Conservation (phyloP, 768 basidiomycete genomes). For the Lactifluus piperatus region DNA sequence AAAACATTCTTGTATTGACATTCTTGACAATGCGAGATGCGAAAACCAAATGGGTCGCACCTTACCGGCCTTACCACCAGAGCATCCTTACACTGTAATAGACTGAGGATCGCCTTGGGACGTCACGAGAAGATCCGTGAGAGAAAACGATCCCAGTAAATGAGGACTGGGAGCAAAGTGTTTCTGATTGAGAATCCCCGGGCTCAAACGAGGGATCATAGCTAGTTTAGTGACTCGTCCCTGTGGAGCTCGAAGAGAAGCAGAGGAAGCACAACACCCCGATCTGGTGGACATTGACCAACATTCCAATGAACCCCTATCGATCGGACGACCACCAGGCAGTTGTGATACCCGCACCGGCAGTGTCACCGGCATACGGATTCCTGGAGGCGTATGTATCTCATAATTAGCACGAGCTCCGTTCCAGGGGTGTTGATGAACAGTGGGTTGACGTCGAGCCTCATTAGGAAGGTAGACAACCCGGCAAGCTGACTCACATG, state of each 20-base stretch:
- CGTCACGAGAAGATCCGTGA: not conserved
- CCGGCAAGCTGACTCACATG: conserved; percentile 2
- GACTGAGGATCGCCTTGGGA: conserved; percentile 8
- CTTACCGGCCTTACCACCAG: too few species aligned
- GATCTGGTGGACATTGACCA: too few species aligned
- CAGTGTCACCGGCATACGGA: not conserved
- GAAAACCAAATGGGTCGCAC: not conserved
- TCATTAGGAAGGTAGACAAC: not conserved
- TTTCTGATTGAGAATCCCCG: not conserved
- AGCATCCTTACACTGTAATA: not conserved
- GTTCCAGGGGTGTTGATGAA: not conserved
- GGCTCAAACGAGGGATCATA: not conserved
- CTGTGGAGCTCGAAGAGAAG: conserved; percentile 12
- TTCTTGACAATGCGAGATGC: not conserved
- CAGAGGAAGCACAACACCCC: not conserved
- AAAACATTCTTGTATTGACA: not conserved
- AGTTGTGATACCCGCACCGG: not conserved
- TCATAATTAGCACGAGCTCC: not conserved
- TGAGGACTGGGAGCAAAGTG: not conserved
- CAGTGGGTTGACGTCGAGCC: not conserved
- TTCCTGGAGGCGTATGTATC: not conserved
- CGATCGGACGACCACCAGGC: not conserved
- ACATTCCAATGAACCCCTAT: not conserved
- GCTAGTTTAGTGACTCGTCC: not conserved
- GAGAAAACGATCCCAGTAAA: not conserved